Evolutionary conservation across 306 rosid species (phyloP).

Genomic region (Crotalaria pallida): DNA sequence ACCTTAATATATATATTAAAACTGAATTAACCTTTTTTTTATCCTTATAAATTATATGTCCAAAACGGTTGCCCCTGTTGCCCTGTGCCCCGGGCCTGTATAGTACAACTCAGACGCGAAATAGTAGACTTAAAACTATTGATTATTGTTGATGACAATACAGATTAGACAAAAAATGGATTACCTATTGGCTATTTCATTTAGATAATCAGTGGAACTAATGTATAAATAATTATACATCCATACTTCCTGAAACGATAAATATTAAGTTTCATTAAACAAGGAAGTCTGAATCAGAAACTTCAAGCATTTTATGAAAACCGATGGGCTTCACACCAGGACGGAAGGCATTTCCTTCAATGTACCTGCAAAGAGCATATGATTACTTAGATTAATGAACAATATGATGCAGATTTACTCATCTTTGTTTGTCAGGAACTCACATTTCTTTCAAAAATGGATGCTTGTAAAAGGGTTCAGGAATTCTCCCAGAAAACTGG

Average conservation of each 20-base stretch:
- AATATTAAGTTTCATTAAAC: constrained; percentile 42
- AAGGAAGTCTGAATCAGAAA: constrained; percentile 83
- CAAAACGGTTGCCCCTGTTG: too few relatives aligned
- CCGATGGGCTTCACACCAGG: constrained; percentile 83
- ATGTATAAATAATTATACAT: constrained; percentile 36
- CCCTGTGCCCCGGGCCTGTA: too few relatives aligned
- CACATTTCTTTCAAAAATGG: constrained; percentile 94
- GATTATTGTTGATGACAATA: constrained; percentile 1
- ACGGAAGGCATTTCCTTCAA: constrained; percentile 84
- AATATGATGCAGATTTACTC: neutral
- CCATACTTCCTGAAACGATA: constrained; percentile 20
- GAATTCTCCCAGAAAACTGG: constrained; percentile 94
- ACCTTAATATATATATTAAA: too few relatives aligned
- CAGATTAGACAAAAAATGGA: constrained; percentile 27
- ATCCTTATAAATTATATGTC: too few relatives aligned
- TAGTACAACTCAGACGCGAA: too few relatives aligned
- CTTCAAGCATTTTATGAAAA: constrained; percentile 82
- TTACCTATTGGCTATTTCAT: constrained; percentile 41
- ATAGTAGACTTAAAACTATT: neutral
- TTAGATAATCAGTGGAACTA: constrained; percentile 32
- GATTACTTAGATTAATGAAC: constrained; percentile 11
- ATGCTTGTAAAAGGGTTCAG: constrained; percentile 85
- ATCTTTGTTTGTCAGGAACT: constrained; percentile 31
- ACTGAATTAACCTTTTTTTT: too few relatives aligned
- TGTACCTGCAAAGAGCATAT: constrained; percentile 46